Base-by-base conservation (phyloP, 177 flowering plant genomes). In the Telopea speciosissima region DNA sequence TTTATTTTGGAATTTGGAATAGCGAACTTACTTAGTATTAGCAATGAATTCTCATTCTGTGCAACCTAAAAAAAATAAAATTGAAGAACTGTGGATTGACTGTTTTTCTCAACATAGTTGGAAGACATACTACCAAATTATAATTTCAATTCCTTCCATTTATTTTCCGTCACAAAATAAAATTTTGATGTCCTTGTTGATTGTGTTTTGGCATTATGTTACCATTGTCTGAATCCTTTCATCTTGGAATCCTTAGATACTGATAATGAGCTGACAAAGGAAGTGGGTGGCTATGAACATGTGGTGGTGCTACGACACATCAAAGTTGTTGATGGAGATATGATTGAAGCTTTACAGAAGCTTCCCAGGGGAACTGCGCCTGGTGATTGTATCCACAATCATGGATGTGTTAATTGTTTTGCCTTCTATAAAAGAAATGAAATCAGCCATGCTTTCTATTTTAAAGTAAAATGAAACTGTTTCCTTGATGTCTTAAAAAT, bases 221-320 rank as follows among this genome's bases (percentile, higher is more conserved):
- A 49, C 17, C 17, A 12, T 31, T 31, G 21, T 13, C 9, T 66
- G 21, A 42, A 68, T 62, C 31, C 28, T 71, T 54, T 69, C 22
- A 14, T 71, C 21, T 65, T 76, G 76, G 63, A 79, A 49, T 75
- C 58, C 40, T 63, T 85, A 95, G 99, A 83, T 23, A 91, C 97
- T 54, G 70, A 85, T 33, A 96, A 96, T 81, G 98, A 86, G 69
- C 84, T 96, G 79, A 87, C 89, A 28, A 78, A 42, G 72, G 97
- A 96, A 82, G 89, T 96, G 52, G 99, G 99, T 65, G 99, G 99
- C 71, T 96, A 96, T 75, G 88, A 91, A 63, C 83, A 96, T 85
- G 85, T 96, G 61, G 71, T 68, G 66, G 99, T 93, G 45, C 77
- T 88, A 65, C 83, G 67, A 68, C 70, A 84, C 65, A 72, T 88